phyloP scores from a whole-genome alignment of 169 alveolate genomes.

The Cryptosporidium canis region DNA sequence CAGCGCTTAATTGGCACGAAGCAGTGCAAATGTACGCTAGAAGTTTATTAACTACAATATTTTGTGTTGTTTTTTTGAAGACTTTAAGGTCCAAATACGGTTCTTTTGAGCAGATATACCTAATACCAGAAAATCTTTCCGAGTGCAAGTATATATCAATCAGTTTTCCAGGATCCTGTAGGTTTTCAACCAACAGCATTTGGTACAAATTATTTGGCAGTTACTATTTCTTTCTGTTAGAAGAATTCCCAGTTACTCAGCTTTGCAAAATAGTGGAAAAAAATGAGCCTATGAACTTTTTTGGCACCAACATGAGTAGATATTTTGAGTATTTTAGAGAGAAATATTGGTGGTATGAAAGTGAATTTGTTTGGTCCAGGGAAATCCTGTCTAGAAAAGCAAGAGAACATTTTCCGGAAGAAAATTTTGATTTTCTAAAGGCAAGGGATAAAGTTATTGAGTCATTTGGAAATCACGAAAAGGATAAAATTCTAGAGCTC shows the following conservation, averaged over 20 bases:
- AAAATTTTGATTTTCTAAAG: background rate
- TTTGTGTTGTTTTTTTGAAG: constrained; percentile 7
- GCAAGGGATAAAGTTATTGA: background rate
- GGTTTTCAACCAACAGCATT: background rate
- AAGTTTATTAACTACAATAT: constrained; percentile 30
- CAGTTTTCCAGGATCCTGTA: background rate
- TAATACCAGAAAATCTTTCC: constrained; percentile 31
- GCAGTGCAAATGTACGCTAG: constrained; percentile 27
- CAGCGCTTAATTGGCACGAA: constrained; percentile 8
- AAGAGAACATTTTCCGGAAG: background rate
- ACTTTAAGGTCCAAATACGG: background rate
- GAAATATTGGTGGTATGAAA: constrained; percentile 39
- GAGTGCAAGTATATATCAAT: constrained; percentile 26
- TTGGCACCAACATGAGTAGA: background rate
- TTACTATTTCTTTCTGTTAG: background rate
- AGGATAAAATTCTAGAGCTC: constrained; percentile 10
- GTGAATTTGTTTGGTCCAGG: constrained; percentile 58
- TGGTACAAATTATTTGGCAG: background rate
- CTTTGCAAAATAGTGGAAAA: background rate
- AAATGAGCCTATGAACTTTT: constrained; percentile 2
- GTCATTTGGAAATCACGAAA: background rate
- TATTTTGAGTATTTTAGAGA: constrained; percentile 24
- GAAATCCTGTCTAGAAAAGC: constrained; percentile 1
- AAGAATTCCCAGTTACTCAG: background rate
- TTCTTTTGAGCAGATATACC: constrained; percentile 3